Percentiles rank a stretch among this genome's conserved stretches.
Conservation (phyloP, 371 early-diverging fungal genomes). For the Mortierella sp. region DNA sequence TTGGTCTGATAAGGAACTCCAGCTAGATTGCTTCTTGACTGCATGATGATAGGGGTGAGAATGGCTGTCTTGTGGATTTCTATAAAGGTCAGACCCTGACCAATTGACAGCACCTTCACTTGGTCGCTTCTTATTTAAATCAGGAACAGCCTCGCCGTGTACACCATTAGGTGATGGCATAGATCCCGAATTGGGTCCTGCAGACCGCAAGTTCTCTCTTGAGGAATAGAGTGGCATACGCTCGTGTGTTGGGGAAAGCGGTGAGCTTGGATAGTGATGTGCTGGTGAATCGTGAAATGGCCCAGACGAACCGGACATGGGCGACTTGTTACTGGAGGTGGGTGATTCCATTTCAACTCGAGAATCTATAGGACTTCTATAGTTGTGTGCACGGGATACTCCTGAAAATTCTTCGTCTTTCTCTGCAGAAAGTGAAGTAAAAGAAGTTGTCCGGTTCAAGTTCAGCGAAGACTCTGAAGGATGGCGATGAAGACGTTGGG, state of each 20-base stretch:
- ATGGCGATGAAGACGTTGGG: slow-evolving; percentile 42
- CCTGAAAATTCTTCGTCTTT: slow-evolving; percentile 16
- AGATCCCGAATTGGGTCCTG: slow-evolving; percentile 12
- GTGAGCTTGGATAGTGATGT: slow-evolving; percentile 32
- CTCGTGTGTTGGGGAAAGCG: slow-evolving; percentile 41
- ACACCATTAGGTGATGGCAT: slow-evolving; percentile 15
- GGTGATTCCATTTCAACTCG: slow-evolving; percentile 26
- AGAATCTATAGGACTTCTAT: slow-evolving; percentile 20
- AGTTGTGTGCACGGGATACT: slow-evolving; percentile 6
- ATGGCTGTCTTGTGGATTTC: slow-evolving; percentile 18
- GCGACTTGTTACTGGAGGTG: slow-evolving; percentile 19
- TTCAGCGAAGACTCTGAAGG: slow-evolving; percentile 48
- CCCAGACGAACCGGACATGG: slow-evolving; percentile 14
- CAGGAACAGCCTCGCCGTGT: slow-evolving; percentile 11
- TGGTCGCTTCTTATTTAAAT: slow-evolving; percentile 33
- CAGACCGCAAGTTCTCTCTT: slow-evolving; percentile 8
- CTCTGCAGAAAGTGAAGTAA: slow-evolving; percentile 2
- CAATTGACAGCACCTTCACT: slow-evolving; percentile 41
- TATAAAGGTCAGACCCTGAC: slow-evolving; percentile 30
- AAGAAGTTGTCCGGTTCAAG: slow-evolving; percentile 23
- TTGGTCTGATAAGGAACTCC: slow-evolving; percentile 41
- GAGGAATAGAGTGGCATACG: slow-evolving; percentile 29
- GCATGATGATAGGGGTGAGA: slow-evolving; percentile 22
- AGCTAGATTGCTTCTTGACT: slow-evolving; percentile 44
- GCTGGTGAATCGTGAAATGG: slow-evolving; percentile 15